Evolutionary conservation across 2,329 filamentous ascomycete species (phyloP), one percentile per base, ranked within the genome.

Genomic region (Curvularia eragrostidis): DNA sequence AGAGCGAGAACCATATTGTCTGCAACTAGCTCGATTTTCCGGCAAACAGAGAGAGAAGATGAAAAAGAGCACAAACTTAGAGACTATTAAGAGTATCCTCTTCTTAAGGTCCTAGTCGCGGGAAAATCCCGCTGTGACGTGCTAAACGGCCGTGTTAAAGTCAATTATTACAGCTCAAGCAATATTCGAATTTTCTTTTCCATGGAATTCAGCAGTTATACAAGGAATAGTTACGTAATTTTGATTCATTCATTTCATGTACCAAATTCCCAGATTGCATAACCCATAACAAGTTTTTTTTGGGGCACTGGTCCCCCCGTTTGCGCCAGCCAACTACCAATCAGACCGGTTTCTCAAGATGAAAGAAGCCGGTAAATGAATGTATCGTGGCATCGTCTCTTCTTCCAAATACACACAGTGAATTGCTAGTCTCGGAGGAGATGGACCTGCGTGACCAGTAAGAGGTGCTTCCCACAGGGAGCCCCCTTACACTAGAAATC

Each of bases 271-370:
- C 18, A 21, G 30, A 39, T 43, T 54, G 49, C 41, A 38, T 48
- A 38, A 57, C 54, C 54, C 52, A 48, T 39, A 48, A 36, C 39
- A 44, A 46, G 44, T 57, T 42, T 56, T 42, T 56, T 57, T 57
- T 57, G 36, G 46, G 38, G 43, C 41, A 23, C 42, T 36, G 50
- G 39, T n/a, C 23, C 46, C 49, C 54, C 32, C 26, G 4, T 51
- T 10, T 53, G 28, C 54, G 54, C 54, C 54, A 24, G 12, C 32
- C 34, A 28, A 39, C 47, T 38, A 34, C 44, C 50, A 26, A 39
- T n/a, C 48, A 54, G 18, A 48, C 43, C 34, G 28, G 23, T 47
- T 34, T 26, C 41, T 24, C 19, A 43, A 48, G 24, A 44, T 15
- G 38, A 48, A 23, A 19, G 9, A 32, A 36, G 38, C 43, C 39